Evolutionary conservation across 1,284 basidiomycete genomes (phyloP).

Genomic region (Anthracocystis panici-leucophaei): DNA sequence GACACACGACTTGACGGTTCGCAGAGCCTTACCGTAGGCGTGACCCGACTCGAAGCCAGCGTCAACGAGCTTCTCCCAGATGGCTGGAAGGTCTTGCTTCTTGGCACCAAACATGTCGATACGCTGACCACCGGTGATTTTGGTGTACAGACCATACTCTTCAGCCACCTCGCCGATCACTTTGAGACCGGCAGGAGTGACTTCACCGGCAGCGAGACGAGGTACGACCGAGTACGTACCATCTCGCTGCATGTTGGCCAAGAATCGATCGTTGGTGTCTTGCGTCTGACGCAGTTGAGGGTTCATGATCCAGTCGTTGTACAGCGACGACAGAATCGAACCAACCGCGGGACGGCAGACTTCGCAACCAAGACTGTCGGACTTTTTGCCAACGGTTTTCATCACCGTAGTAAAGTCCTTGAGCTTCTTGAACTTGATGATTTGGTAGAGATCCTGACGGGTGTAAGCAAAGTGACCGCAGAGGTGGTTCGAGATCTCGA

Average conservation of each 20-base stretch:
- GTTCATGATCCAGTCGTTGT: conserved; percentile 79
- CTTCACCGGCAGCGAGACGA: conserved; percentile 78
- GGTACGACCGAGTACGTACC: conserved; percentile 82
- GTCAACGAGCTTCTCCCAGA: conserved; percentile 78
- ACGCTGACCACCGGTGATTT: conserved; percentile 73
- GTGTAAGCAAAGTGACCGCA: conserved; percentile 80
- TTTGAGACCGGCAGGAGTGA: conserved; percentile 78
- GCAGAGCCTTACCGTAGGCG: conserved; percentile 77
- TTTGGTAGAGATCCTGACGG: conserved; percentile 78
- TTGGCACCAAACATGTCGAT: conserved; percentile 81
- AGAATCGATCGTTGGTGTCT: conserved; percentile 77
- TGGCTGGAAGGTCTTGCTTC: conserved; percentile 80
- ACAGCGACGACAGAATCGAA: conserved; percentile 78
- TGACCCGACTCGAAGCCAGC: conserved; percentile 83
- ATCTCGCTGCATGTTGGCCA: conserved; percentile 82
- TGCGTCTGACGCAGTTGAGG: conserved; percentile 78
- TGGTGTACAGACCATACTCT: conserved; percentile 77
- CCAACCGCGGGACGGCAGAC: conserved; percentile 80
- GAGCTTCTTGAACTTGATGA: conserved; percentile 79
- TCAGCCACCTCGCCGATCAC: conserved; percentile 79
- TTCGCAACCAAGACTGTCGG: conserved; percentile 78
- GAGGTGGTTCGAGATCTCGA: conserved; percentile 76
- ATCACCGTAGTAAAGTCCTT: conserved; percentile 76
- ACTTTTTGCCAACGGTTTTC: conserved; percentile 73
- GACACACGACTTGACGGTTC: conserved; percentile 76